phyloP scores from a whole-genome alignment of 2,329 filamentous ascomycete genomes.

The Tolypocladium sp. region DNA sequence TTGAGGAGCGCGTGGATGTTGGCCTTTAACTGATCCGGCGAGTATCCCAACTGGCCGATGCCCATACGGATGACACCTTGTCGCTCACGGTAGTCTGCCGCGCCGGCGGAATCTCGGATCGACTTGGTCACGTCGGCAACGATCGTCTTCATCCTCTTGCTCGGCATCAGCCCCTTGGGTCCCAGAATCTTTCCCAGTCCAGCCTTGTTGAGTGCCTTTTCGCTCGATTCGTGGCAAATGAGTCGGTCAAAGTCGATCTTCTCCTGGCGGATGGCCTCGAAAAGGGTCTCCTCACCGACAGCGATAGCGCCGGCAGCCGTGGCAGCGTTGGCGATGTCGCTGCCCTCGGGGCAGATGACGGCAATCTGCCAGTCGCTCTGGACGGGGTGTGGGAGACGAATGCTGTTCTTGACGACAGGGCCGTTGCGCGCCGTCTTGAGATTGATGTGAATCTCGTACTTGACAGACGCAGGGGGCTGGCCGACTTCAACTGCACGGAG shows the following conservation, averaged over 20 bases:
- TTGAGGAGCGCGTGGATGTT: conserved; percentile 75
- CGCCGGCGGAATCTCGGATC: conserved; percentile 75
- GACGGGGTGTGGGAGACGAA: conserved; percentile 82
- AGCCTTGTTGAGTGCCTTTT: conserved; percentile 73
- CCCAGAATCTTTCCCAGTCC: conserved; percentile 73
- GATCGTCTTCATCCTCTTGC: conserved; percentile 77
- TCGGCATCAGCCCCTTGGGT: conserved; percentile 89
- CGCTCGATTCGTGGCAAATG: conserved; percentile 73
- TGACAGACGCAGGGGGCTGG: conserved; percentile 58
- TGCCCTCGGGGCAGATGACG: conserved; percentile 82
- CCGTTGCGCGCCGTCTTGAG: conserved; percentile 79
- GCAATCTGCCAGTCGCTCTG: conserved; percentile 82
- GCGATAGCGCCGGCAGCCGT: conserved; percentile 68
- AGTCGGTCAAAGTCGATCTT: conserved; percentile 82
- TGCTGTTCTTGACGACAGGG: conserved; percentile 75
- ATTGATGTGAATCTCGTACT: conserved; percentile 84
- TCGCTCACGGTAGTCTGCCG: conserved; percentile 78
- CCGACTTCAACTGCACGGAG: conserved; percentile 90
- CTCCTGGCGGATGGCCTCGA: conserved; percentile 64
- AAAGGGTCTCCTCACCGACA: conserved; percentile 79
- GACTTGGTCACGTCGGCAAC: conserved; percentile 68
- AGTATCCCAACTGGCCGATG: conserved; percentile 85
- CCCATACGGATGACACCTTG: conserved; percentile 77
- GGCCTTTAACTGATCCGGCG: conserved; percentile 72
- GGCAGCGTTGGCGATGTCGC: conserved; percentile 64